A percentile compares a stretch with the other conserved stretches of the same genome.
Conservation (phyloP, 768 basidiomycete genomes). For the button mushroom (Agaricus bisporus) region DNA sequence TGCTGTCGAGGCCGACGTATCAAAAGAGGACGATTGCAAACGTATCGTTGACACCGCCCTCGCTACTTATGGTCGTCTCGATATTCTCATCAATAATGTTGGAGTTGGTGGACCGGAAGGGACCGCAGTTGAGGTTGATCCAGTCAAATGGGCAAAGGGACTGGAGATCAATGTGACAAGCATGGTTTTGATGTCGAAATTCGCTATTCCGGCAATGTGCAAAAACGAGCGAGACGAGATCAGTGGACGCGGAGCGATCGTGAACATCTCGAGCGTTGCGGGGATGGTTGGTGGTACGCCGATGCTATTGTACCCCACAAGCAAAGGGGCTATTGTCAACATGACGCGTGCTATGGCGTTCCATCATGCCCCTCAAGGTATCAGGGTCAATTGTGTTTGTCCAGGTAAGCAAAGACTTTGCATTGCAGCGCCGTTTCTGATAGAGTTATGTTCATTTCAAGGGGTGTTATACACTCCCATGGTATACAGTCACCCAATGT, state of each 20-base stretch:
- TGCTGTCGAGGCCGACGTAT: slow-evolving; percentile 30
- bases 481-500: slow-evolving; percentile 31
- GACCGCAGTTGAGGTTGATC: slow-evolving; percentile 32
- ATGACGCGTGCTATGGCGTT: slow-evolving; percentile 40
- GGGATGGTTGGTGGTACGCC: slow-evolving; percentile 33
- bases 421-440: neutral
- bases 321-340: slow-evolving; percentile 37
- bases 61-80: slow-evolving; percentile 30
- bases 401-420: slow-evolving; percentile 23
- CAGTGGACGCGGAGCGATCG: slow-evolving; percentile 31
- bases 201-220: slow-evolving; percentile 37
- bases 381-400: slow-evolving; percentile 35
- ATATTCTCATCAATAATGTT: slow-evolving; percentile 38
- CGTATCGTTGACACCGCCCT: slow-evolving; percentile 28
- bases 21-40: slow-evolving; percentile 28
- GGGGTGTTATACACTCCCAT: slow-evolving; percentile 38
- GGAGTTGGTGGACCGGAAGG: slow-evolving; percentile 32
- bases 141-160: slow-evolving; percentile 27
- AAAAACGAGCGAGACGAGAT: slow-evolving; percentile 22
- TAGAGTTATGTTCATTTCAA: slow-evolving; percentile 4
- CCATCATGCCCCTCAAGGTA: slow-evolving; percentile 33
- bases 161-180: slow-evolving; percentile 34
- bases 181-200: slow-evolving; percentile 39
- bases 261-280: slow-evolving; percentile 34
- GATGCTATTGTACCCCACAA: slow-evolving; percentile 34